Evolutionary conservation across 1,284 basidiomycete species (phyloP).

Genomic region (Puccinia coronata): DNA sequence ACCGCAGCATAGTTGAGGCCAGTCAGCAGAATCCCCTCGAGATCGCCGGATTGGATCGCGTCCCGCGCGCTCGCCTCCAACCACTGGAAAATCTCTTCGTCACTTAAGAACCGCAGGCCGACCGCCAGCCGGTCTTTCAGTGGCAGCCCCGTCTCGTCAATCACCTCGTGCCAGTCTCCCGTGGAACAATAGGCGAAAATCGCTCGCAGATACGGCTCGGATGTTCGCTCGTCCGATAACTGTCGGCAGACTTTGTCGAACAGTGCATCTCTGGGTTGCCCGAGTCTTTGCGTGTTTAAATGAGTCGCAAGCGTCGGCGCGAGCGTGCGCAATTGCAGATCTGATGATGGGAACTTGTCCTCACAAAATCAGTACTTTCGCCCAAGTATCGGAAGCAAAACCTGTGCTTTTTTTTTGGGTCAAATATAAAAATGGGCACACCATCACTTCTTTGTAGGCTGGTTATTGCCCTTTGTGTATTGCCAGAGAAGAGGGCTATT

Average conservation of each 20-base stretch:
- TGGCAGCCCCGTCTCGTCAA: conserved; percentile 78
- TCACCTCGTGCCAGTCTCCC: conserved; percentile 78
- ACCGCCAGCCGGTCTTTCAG: conserved; percentile 81
- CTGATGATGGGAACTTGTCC: conserved; percentile 44
- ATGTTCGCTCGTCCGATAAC: conserved; percentile 60
- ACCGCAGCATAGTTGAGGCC: conserved; percentile 44
- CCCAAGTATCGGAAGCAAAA: not conserved
- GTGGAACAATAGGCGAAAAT: conserved; percentile 75
- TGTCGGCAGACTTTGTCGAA: conserved; percentile 55
- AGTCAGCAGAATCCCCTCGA: conserved; percentile 52
- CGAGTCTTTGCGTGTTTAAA: conserved; percentile 52
- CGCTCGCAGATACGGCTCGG: conserved; percentile 80
- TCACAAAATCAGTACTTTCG: not conserved
- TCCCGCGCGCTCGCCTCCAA: conserved; percentile 50
- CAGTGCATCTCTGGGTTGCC: conserved; percentile 47
- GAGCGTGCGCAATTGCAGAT: conserved; percentile 54
- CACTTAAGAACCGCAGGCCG: conserved; percentile 80
- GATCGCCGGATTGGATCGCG: conserved; percentile 62
- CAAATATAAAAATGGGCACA: conserved; percentile 59
- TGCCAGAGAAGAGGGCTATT: conserved; percentile 74
- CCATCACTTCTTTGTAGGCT: conserved; percentile 79
- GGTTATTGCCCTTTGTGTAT: conserved; percentile 72
- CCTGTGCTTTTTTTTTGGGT: too few relatives aligned
- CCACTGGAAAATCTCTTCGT: conserved; percentile 66
- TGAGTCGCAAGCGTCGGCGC: conserved; percentile 55